Evolutionary conservation across 306 rosid genomes (phyloP).

Genomic region (Medicago lupulina): DNA sequence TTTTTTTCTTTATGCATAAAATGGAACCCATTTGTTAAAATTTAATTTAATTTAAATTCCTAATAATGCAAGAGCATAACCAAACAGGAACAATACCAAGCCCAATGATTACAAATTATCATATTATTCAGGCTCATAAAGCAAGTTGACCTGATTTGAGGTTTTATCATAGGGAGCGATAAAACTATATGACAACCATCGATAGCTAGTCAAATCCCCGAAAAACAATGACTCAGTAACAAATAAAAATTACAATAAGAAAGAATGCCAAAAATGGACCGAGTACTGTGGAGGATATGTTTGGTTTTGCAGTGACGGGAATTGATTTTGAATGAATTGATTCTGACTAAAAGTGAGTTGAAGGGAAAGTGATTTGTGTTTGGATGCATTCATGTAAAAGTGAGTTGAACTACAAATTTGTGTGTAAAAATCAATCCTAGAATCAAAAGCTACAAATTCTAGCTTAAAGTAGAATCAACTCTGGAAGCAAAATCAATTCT

Average conservation of each 20-base stretch:
- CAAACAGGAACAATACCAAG: not conserved
- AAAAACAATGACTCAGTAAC: not conserved
- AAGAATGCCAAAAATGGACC: conserved; percentile 27
- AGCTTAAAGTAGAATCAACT: no score
- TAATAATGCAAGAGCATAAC: conserved; percentile 1
- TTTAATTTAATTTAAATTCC: not conserved
- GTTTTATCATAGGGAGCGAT: conserved; percentile 9
- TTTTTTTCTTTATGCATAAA: conserved; percentile 28
- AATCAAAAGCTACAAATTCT: no score
- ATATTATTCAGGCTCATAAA: conserved; percentile 7
- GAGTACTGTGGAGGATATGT: no score
- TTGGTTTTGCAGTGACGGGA: no score
- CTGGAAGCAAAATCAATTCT: no score
- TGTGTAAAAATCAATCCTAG: no score
- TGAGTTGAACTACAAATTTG: no score
- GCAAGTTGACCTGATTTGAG: conserved; percentile 31
- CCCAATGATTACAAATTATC: conserved; percentile 6
- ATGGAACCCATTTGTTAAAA: conserved; percentile 12
- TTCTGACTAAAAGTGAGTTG: no score
- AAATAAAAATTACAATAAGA: conserved; percentile 11
- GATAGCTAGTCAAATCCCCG: conserved; percentile 28
- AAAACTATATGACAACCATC: conserved; percentile 18
- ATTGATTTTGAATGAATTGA: no score
- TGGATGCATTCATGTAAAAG: no score
- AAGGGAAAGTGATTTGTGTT: no score